phyloP scores from a whole-genome alignment of 805 yeast species.

The Sugiyamaella qingdaonensis region DNA sequence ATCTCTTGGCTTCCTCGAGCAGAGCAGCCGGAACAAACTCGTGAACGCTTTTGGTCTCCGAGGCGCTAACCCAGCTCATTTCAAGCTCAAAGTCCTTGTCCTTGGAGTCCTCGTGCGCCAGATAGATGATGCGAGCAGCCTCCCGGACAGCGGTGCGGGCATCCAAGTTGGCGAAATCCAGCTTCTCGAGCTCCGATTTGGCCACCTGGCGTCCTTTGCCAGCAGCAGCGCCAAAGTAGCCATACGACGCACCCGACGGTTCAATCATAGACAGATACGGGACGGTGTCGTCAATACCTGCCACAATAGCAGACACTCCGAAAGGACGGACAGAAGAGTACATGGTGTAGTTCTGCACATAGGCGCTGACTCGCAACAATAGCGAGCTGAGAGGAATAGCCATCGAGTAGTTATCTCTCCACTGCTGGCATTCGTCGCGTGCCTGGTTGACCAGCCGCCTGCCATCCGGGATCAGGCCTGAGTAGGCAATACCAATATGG shows the following conservation, averaged over 20 bases:
- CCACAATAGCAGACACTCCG: slow-evolving; percentile 88
- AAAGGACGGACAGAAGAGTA: slow-evolving; percentile 97
- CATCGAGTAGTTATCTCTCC: slow-evolving; percentile 70
- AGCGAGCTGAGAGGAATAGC: slow-evolving; percentile 77
- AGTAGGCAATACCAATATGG: slow-evolving; percentile 87
- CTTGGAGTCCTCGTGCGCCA: slow-evolving; percentile 96
- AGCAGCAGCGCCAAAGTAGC: slow-evolving; percentile 93
- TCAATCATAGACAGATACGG: slow-evolving; percentile 94
- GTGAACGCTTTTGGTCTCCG: slow-evolving; percentile 77
- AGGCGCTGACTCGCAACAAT: slow-evolving; percentile 82
- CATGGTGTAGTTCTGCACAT: slow-evolving; percentile 91
- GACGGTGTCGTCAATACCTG: slow-evolving; percentile 89
- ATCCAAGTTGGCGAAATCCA: slow-evolving; percentile 63
- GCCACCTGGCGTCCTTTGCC: slow-evolving; percentile 99
- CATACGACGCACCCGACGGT: slow-evolving; percentile 98
- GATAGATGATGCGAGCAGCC: slow-evolving; percentile 88
- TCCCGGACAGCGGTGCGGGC: slow-evolving; percentile 83
- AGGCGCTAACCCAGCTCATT: slow-evolving; percentile 76
- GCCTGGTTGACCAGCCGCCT: slow-evolving; percentile 89
- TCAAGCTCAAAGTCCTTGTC: slow-evolving; percentile 97
- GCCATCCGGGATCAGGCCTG: slow-evolving; percentile 96
- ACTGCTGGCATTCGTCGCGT: slow-evolving; percentile 81
- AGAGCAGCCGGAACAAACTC: slow-evolving; percentile 74
- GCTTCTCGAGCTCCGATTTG: slow-evolving; percentile 89
- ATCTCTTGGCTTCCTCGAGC: slow-evolving; percentile 75